These are phyloP conservation scores for Solanum virginianum DNA, from an alignment of 257 asterid genomes.

Conservation along the genomic window DNA sequence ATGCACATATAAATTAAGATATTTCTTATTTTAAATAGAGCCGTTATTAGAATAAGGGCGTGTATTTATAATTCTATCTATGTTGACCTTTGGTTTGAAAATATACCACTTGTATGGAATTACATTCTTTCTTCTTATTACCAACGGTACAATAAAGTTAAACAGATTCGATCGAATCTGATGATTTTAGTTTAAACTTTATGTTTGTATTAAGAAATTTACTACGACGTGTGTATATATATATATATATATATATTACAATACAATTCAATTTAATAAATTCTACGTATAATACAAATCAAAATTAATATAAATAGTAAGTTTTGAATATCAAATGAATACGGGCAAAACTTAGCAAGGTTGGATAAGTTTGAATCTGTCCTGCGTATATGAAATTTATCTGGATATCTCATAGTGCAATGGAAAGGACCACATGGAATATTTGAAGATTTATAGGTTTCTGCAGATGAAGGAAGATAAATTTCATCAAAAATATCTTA, in stretches of 20 bases:
- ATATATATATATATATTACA: no score
- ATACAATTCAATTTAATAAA: not conserved
- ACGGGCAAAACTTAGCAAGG: not conserved
- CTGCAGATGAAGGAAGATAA: not conserved
- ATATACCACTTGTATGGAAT: not conserved
- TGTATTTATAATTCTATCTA: not conserved
- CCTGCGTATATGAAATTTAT: not conserved
- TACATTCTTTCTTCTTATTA: not conserved
- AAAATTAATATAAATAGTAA: not conserved
- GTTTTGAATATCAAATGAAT: not conserved
- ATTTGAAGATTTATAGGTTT: not conserved
- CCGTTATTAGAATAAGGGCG: not conserved
- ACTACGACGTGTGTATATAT: no score
- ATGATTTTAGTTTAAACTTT: not conserved
- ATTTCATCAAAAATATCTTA: not conserved
- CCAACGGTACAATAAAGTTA: not conserved
- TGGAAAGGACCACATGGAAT: not conserved
- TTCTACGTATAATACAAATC: not conserved
- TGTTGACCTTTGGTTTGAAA: not conserved
- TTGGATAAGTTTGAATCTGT: conserved; percentile 4
- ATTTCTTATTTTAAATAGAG: not conserved
- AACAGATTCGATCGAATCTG: not conserved
- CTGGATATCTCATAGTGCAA: not conserved
- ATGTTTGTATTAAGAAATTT: not conserved
- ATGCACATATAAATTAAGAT: not conserved